Evolutionary conservation across 805 yeast species (phyloP), one percentile per base, ranked within the genome.

Genomic region (Lipomyces yamanashiensis): DNA sequence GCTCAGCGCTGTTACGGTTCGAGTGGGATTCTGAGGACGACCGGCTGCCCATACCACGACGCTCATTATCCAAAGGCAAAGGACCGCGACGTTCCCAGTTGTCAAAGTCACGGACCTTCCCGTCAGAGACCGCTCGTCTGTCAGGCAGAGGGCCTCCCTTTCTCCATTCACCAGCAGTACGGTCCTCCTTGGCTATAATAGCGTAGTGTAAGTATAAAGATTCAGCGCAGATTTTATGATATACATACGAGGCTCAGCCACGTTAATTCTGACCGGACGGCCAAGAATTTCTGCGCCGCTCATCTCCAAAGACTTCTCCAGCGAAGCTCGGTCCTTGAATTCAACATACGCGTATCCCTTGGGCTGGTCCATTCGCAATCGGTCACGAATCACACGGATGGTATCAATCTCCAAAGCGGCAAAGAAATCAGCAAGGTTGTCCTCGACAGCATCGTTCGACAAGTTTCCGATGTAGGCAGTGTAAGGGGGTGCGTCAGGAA

Each of bases 291-390:
- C 80, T 70, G 85, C 87, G 76, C 90, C 90, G 72, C 90, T 81
- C 74, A 87, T 84, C 62, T 85, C 84, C 70, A 93, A 78, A 52
- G 98, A 95, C 67, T 83, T 82, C 61, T 81, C 87, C 72, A 93
- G 82, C 70, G 89, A 88, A 65, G 89, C 96, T 73, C 87, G 88
- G 65, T 89, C 84, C 74, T 85, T 91, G 72, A 85, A 95, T 75
- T 92, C 96, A 64, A 93, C 89, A 75, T 90, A 92, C 33, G 96
- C 98, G 73, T 86, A 89, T 49, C 97, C 97, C 72, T 88, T 87
- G 82, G 89, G 81, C 73, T 87, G 85, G 36, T 67, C 69, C 62
- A 86, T 84, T 67, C 78, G 82, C 62, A 86, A 84, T 67, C 78
- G 82, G 76, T 89, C 96, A 73, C 80, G 83, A 70, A 97, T 96